phyloP scores from a whole-genome alignment of 345 rosid genomes.

The Populus tremula region DNA sequence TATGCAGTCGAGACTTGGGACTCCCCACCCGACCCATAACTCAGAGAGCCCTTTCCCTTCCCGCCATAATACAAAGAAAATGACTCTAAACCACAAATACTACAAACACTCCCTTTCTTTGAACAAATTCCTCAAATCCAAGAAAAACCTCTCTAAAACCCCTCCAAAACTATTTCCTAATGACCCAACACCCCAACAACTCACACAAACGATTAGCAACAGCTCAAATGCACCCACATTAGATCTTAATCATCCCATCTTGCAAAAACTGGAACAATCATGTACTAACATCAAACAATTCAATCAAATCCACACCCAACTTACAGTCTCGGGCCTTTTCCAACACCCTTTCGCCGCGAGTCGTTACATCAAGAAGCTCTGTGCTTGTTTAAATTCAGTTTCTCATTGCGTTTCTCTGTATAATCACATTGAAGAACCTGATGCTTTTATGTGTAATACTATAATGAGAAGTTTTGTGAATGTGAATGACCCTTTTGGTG shows the following conservation, averaged over 20 bases:
- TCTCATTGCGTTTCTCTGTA: slow-evolving; percentile 42
- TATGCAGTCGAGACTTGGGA: too few species aligned
- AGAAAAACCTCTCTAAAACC: slow-evolving; percentile 41
- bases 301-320: slow-evolving; percentile 46
- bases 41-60: not conserved
- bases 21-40: too few species aligned
- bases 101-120: slow-evolving; percentile 26
- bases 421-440: slow-evolving; percentile 42
- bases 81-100: slow-evolving; percentile 15
- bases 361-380: slow-evolving; percentile 55
- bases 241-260: slow-evolving; percentile 35
- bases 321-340: slow-evolving; percentile 37
- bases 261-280: slow-evolving; percentile 39
- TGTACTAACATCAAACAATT: slow-evolving; percentile 35
- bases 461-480: slow-evolving; percentile 41
- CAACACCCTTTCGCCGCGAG: slow-evolving; percentile 51
- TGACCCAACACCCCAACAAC: slow-evolving; percentile 19
- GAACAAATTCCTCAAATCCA: slow-evolving; percentile 42
- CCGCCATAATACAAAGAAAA: slow-evolving; percentile 11
- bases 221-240: not conserved
- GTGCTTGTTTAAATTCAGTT: slow-evolving; percentile 35
- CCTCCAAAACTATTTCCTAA: slow-evolving; percentile 46
- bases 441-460: slow-evolving; percentile 61
- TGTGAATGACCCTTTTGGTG: slow-evolving; percentile 35
- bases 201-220: not conserved